phyloP scores from a whole-genome alignment of 1,284 basidiomycete genomes.

The Ustilago tritici region DNA sequence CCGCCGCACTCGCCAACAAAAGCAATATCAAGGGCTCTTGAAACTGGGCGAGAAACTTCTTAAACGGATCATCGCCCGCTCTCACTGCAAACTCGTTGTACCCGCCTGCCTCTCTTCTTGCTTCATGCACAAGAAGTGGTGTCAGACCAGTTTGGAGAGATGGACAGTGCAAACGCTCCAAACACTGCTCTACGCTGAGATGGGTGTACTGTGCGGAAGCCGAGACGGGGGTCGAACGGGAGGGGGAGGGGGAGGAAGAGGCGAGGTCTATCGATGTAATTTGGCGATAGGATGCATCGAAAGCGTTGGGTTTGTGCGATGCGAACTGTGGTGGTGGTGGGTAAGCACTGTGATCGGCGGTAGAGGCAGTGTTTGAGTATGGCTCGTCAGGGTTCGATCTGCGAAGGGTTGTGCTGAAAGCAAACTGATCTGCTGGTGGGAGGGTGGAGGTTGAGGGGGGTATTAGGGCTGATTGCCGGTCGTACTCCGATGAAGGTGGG shows the following conservation, averaged over 20 bases:
- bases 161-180: slow-evolving; percentile 44
- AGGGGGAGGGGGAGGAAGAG: slow-evolving; percentile 6
- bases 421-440: slow-evolving; percentile 41
- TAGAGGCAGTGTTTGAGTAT: background rate
- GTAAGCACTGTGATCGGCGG: slow-evolving; percentile 8
- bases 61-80: slow-evolving; percentile 80
- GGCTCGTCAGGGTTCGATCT: slow-evolving; percentile 46
- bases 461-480: slow-evolving; percentile 18
- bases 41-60: slow-evolving; percentile 92
- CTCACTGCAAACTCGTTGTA: slow-evolving; percentile 91
- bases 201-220: slow-evolving; percentile 51
- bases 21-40: slow-evolving; percentile 93
- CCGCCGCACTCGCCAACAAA: slow-evolving; percentile 84
- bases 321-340: slow-evolving; percentile 28
- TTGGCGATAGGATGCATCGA: slow-evolving; percentile 17
- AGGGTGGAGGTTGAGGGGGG: slow-evolving; percentile 21
- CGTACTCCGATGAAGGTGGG: slow-evolving; percentile 34
- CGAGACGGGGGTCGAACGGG: slow-evolving; percentile 14
- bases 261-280: slow-evolving; percentile 22
- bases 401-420: slow-evolving; percentile 57
- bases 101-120: slow-evolving; percentile 43
- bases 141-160: slow-evolving; percentile 54
- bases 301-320: slow-evolving; percentile 32
- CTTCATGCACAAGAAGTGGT: slow-evolving; percentile 36
- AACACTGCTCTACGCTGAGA: slow-evolving; percentile 44